phyloP scores from a whole-genome alignment of 2,329 filamentous ascomycete species.

The Alternaria sp. region DNA sequence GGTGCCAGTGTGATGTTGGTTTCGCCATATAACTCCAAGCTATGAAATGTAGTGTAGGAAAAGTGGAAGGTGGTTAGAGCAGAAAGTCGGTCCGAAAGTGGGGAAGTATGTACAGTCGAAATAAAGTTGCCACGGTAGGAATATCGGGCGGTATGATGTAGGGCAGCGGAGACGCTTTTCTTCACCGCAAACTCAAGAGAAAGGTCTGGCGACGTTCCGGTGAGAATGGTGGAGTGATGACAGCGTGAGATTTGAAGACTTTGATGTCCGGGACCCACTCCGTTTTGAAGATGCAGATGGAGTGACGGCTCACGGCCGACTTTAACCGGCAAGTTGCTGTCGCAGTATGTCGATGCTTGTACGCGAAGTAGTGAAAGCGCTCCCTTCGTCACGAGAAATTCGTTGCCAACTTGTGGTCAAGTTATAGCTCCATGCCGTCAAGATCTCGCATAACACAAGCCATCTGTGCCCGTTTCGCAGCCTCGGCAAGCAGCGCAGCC shows the following conservation, averaged over 20 bases:
- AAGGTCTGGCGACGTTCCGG: slow-evolving; percentile 7
- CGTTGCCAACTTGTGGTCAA: neutral
- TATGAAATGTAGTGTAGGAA: slow-evolving; percentile 11
- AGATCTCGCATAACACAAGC: slow-evolving; percentile 87
- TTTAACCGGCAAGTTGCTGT: slow-evolving; percentile 21
- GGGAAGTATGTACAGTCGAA: slow-evolving; percentile 21
- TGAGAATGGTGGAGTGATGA: slow-evolving; percentile 15
- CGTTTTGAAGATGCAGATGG: slow-evolving; percentile 17
- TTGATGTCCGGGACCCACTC: slow-evolving; percentile 28
- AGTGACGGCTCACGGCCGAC: slow-evolving; percentile 25
- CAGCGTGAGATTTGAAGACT: slow-evolving; percentile 15
- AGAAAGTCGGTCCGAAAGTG: slow-evolving; percentile 14
- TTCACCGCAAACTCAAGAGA: neutral
- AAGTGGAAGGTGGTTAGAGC: neutral
- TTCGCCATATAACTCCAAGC: slow-evolving; percentile 19
- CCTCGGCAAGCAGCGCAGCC: slow-evolving; percentile 87
- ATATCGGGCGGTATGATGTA: slow-evolving; percentile 4
- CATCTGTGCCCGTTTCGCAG: slow-evolving; percentile 91
- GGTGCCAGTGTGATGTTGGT: slow-evolving; percentile 2
- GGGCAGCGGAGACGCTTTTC: neutral
- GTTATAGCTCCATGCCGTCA: slow-evolving; percentile 70
- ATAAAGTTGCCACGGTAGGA: slow-evolving; percentile 2
- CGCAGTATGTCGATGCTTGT: slow-evolving; percentile 1
- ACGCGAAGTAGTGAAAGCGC: neutral
- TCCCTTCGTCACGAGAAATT: neutral